Percentiles rank a stretch among this genome's conserved stretches.
phyloP scores from a whole-genome alignment of 495 filamentous ascomycete species.

The Friedmanniomyces simplex region DNA sequence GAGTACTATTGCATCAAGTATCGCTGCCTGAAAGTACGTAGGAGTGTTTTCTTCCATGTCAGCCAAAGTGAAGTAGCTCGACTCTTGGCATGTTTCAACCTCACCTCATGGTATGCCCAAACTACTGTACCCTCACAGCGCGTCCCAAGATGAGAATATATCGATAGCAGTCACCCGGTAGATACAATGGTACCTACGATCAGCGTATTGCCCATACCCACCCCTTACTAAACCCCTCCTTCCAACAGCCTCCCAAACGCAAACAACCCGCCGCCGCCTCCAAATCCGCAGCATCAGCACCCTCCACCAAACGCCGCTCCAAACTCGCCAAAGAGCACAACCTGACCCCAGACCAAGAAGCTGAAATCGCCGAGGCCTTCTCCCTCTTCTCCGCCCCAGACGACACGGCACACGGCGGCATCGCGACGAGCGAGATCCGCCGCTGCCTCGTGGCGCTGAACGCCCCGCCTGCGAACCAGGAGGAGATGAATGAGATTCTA shows the following conservation, averaged over 20 bases:
- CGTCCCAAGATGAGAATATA: background rate
- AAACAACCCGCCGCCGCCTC: constrained; percentile 19
- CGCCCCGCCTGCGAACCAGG: constrained; percentile 43
- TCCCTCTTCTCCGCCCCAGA: constrained; percentile 54
- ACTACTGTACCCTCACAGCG: background rate
- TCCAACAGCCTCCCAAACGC: constrained; percentile 32
- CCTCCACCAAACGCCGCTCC: constrained; percentile 39
- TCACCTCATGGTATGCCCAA: background rate
- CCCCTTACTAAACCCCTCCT: background rate
- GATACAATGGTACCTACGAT: background rate
- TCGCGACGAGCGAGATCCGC: constrained; percentile 66
- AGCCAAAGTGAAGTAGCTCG: background rate
- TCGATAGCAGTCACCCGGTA: background rate
- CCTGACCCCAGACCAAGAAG: constrained; percentile 71
- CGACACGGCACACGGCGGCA: constrained; percentile 58
- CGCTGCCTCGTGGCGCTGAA: constrained; percentile 59
- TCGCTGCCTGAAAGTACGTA: too few relatives aligned
- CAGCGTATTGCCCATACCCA: background rate
- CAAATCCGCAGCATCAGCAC: constrained; percentile 11
- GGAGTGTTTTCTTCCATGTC: too few relatives aligned
- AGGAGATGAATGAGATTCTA: constrained; percentile 63
- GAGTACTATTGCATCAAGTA: background rate
- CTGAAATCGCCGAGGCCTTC: constrained; percentile 85
- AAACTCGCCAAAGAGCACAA: constrained; percentile 84
- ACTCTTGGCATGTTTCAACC: background rate